Conservation (phyloP, 192 early-diverging fungal genomes). For the Entomortierella beljakovae region DNA sequence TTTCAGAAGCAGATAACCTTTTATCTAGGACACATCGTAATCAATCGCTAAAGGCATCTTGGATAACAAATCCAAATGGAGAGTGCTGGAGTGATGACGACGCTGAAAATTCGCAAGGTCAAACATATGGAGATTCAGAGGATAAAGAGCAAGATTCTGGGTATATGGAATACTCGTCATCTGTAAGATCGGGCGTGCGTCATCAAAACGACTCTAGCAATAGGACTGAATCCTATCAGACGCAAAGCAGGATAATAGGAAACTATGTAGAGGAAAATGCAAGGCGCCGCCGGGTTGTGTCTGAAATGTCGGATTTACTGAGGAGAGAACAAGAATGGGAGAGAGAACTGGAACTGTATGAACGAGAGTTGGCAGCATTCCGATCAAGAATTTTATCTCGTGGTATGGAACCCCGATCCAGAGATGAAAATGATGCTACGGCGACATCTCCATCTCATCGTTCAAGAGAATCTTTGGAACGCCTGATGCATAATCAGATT, state of each 20-base stretch:
- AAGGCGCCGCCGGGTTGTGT: conserved; percentile 29
- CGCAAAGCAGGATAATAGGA: conserved; percentile 35
- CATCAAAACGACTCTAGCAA: too few relatives aligned
- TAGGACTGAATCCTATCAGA: conserved; percentile 22
- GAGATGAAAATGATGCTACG: neutral
- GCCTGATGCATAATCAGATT: too few relatives aligned
- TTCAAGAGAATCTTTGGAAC: neutral
- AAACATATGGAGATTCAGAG: conserved; percentile 11
- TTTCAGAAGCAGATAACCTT: conserved; percentile 30
- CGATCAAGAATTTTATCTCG: neutral
- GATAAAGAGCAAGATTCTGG: conserved; percentile 35
- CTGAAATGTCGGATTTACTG: conserved; percentile 37
- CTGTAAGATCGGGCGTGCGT: neutral
- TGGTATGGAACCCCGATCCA: neutral
- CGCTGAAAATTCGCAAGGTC: conserved; percentile 8
- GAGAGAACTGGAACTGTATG: conserved; percentile 19
- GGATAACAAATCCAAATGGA: conserved; percentile 43
- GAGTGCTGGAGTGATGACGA: conserved; percentile 53
- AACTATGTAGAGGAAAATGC: conserved; percentile 15
- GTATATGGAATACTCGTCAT: neutral
- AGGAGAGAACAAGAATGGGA: conserved; percentile 46
- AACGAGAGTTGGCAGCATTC: conserved; percentile 5
- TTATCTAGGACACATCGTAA: conserved; percentile 17
- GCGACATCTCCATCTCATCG: neutral
- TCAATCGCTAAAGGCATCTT: conserved; percentile 35